A percentile compares a stretch with the other conserved stretches of the same genome.
Evolutionary conservation across 352 stramenopile genomes (phyloP).

Genomic region (Pythium scleroteichum): DNA sequence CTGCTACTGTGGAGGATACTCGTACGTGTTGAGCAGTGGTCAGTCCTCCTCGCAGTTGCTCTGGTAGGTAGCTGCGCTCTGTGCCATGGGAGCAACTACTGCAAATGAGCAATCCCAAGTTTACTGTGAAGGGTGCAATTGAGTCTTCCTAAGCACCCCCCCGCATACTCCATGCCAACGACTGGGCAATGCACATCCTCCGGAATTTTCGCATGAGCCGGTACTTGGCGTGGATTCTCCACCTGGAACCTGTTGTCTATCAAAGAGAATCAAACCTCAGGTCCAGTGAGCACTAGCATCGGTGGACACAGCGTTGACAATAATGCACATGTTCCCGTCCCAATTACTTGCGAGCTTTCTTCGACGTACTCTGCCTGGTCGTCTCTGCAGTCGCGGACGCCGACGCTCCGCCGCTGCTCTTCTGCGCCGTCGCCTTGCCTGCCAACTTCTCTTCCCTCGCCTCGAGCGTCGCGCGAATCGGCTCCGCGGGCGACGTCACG

Average conservation of each 20-base stretch:
- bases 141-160: background rate
- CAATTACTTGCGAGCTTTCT: conserved; percentile 18
- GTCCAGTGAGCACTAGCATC: no score
- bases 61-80: background rate
- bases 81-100: background rate
- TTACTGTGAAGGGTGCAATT: background rate
- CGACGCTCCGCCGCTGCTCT: background rate
- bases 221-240: no score
- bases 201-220: no score
- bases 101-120: no score
- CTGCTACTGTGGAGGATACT: no score
- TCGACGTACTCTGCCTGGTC: conserved; percentile 7
- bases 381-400: background rate
- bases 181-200: no score
- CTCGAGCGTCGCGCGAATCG: conserved; percentile 20
- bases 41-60: no score
- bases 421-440: background rate
- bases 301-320: no score
- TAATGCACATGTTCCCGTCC: no score
- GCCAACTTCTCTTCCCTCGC: conserved; percentile 5
- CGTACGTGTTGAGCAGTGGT: background rate
- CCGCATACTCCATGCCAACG: no score
- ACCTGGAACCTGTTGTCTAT: no score
- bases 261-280: no score
- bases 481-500: conserved; percentile 61